Percentiles rank a stretch among this genome's conserved stretches.
Conservation (phyloP, 176 grass and related monocot species). For the Themeda triandra region DNA sequence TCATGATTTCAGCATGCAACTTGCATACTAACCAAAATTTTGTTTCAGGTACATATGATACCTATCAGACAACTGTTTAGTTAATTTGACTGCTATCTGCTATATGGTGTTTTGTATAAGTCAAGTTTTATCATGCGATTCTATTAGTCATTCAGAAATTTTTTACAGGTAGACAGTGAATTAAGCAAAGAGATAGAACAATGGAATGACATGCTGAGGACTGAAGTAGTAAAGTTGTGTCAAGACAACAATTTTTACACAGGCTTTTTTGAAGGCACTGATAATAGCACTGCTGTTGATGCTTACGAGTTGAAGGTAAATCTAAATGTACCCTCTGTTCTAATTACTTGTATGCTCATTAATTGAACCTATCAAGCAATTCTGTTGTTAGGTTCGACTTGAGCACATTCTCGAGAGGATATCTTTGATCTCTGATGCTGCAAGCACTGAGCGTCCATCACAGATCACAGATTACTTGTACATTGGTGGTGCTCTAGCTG, state of each 20-base stretch:
- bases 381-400: conserved; percentile 72
- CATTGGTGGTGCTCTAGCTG: conserved; percentile 89
- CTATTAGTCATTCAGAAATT: not conserved
- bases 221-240: conserved; percentile 82
- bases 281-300: conserved; percentile 75
- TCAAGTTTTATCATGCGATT: not conserved
- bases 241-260: conserved; percentile 86
- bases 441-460: conserved; percentile 84
- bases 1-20: not conserved
- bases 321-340: not conserved
- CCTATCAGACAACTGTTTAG: not conserved
- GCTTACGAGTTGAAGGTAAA: conserved; percentile 97
- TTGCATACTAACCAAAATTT: not conserved
- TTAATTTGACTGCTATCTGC: not conserved
- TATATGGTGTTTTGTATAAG: conserved; percentile 8
- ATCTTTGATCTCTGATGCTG: conserved; percentile 88
- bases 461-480: conserved; percentile 72
- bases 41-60: not conserved
- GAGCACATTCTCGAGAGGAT: conserved; percentile 98
- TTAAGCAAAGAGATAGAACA: conserved; percentile 94
- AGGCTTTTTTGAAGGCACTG: conserved; percentile 90
- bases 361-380: not conserved
- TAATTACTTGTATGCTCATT: not conserved
- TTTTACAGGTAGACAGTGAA: conserved; percentile 67
- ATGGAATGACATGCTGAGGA: conserved; percentile 87